These are phyloP conservation scores for Chlorella sp. DNA, from an alignment of 139 green algal genomes.

Conservation along the genomic window DNA sequence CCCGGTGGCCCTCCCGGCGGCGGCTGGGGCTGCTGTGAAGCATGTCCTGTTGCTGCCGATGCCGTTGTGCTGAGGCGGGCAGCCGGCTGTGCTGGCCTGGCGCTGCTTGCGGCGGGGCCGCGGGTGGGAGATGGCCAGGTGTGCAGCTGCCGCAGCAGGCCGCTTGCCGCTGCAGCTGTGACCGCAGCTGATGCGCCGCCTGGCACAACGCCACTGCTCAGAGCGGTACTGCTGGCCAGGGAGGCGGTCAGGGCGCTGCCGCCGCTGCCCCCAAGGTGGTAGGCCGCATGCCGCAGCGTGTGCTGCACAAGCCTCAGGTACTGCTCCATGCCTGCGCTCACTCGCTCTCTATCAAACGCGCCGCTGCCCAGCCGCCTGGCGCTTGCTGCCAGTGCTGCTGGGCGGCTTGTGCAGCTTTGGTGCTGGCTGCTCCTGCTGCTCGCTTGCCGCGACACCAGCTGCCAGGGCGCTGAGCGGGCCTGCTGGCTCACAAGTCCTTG, in stretches of 20 bases:
- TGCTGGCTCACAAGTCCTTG: background rate
- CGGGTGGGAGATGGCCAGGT: background rate
- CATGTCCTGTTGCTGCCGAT: background rate
- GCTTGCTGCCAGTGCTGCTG: background rate
- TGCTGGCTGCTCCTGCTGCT: too few relatives aligned
- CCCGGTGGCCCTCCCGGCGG: background rate
- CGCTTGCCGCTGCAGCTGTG: background rate
- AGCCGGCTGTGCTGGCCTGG: background rate
- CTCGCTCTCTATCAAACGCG: background rate
- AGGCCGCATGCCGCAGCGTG: background rate
- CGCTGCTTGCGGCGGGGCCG: too few relatives aligned
- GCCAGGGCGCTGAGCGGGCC: too few relatives aligned
- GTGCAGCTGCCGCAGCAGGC: conserved; percentile 11
- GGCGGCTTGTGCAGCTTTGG: background rate
- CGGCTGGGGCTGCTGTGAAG: background rate
- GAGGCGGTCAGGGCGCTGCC: background rate
- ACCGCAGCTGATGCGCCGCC: background rate
- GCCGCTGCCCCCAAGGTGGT: background rate
- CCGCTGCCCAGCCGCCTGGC: background rate
- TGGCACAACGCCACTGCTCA: background rate
- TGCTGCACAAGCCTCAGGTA: background rate
- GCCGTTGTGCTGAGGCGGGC: background rate
- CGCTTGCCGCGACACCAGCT: too few relatives aligned
- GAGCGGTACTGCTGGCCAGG: too few relatives aligned
- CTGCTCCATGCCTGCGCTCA: background rate